Evolutionary conservation across 495 filamentous ascomycete genomes (phyloP).

Genomic region (Aspergillus leporis): DNA sequence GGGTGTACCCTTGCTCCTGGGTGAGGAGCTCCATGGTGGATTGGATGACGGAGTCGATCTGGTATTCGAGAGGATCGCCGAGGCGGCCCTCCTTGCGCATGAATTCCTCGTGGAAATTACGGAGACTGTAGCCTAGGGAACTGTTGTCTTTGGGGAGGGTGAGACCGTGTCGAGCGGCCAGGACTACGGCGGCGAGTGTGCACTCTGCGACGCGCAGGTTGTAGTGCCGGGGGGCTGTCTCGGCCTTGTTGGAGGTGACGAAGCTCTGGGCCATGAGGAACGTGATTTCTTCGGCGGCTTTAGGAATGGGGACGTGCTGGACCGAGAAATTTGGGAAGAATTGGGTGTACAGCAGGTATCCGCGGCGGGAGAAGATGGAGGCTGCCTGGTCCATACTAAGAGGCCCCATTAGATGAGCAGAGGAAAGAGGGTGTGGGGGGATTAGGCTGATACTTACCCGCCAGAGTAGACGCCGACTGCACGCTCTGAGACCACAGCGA

Average conservation of each 20-base stretch:
- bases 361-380: conserved; percentile 84
- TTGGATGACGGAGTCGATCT: conserved; percentile 68
- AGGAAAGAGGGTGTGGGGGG: not conserved
- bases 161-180: conserved; percentile 60
- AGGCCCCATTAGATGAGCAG: not conserved
- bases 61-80: conserved; percentile 56
- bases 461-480: conserved; percentile 96
- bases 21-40: conserved; percentile 63
- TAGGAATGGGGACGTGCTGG: conserved; percentile 79
- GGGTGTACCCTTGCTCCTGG: conserved; percentile 80
- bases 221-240: conserved; percentile 89
- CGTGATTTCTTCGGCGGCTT: conserved; percentile 75
- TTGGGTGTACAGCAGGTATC: conserved; percentile 84
- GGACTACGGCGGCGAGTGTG: conserved; percentile 79
- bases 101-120: conserved; percentile 81
- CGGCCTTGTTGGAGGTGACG: conserved; percentile 89
- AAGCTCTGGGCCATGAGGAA: conserved; percentile 96
- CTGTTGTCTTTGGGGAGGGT: conserved; percentile 76
- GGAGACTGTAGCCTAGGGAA: conserved; percentile 79
- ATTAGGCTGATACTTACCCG: conserved; percentile 56
- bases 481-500: conserved; percentile 91
- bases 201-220: conserved; percentile 97
- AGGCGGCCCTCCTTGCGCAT: conserved; percentile 63
- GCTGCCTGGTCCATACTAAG: conserved; percentile 92
- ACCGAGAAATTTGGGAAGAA: conserved; percentile 81